Evolutionary conservation across 108 stramenopile species (phyloP), one percentile per base, ranked within the genome.

Genomic region (Bacterosira constricta): DNA sequence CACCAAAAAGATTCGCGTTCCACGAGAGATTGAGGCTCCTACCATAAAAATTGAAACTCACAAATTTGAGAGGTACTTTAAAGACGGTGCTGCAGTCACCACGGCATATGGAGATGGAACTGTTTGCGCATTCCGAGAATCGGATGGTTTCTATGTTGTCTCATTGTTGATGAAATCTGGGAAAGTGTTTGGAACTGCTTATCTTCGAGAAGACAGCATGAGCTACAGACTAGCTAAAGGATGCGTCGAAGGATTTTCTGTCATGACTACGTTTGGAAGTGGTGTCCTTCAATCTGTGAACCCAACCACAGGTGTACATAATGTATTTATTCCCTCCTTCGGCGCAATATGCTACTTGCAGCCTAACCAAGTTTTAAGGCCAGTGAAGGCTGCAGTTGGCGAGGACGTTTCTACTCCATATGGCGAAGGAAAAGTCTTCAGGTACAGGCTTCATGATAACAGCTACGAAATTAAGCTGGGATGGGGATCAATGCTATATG

Each of bases 221-320:
- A 87, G 83, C 53, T 79, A 83, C 58, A 85, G 85, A 26, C 78
- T 96, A 38, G 96, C 91, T 0, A 75, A 77, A 64, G 90, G 91
- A 38, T 96, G 96, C 66, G 62, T 89, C 32, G 96, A 94, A 66
- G 95, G 95, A 8, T 92, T 88, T 75, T 90, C 95, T 13, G 92
- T 96, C 10, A 62, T 89, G 51, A 92, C 92, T 3, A 81, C 65
- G 8, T 63, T 84, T 27, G 95, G 95, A 0, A 81, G 93, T 42
- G 96, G 96, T 27, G 87, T 82, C 27, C 86, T 96, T 34, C 89
- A 84, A 25, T 90, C 90, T 49, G 96, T 96, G 2, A 83, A 96
- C 45, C 91, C 92, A 35, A 91, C 85, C 31, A 96, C 91, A 27
- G 86, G 92, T 39, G 89, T 96, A n/a, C 96, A 96, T 65, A 80